phyloP scores from a whole-genome alignment of 768 basidiomycete genomes.

The Sutorius australiensis region DNA sequence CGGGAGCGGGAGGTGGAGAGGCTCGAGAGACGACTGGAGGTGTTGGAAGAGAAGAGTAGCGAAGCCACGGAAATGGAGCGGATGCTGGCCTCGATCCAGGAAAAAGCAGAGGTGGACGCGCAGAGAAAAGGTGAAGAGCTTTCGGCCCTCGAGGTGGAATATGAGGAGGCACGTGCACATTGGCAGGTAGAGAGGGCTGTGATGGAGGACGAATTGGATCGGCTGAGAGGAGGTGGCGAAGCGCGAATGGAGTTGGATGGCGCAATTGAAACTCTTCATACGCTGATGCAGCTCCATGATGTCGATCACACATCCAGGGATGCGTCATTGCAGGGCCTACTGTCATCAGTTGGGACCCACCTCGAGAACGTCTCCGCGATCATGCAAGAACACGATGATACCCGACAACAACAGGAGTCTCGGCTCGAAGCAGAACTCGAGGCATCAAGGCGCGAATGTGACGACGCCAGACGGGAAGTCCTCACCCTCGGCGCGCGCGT shows the following conservation, averaged over 20 bases:
- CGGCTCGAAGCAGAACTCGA: slow-evolving; percentile 58
- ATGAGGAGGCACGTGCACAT: slow-evolving; percentile 43
- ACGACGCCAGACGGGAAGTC: slow-evolving; percentile 43
- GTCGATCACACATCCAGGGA: slow-evolving; percentile 52
- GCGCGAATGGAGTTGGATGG: slow-evolving; percentile 50
- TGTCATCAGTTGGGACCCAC: slow-evolving; percentile 49
- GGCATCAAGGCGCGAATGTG: slow-evolving; percentile 47
- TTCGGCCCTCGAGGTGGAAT: slow-evolving; percentile 35
- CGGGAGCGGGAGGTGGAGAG: slow-evolving; percentile 35
- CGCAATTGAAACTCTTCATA: slow-evolving; percentile 44
- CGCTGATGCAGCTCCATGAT: slow-evolving; percentile 52
- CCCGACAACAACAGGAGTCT: slow-evolving; percentile 46
- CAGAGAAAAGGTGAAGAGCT: slow-evolving; percentile 41
- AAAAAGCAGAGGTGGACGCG: slow-evolving; percentile 35
- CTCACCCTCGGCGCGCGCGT: slow-evolving; percentile 37
- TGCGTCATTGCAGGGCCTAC: slow-evolving; percentile 44
- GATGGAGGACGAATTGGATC: slow-evolving; percentile 52
- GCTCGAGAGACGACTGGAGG: slow-evolving; percentile 41
- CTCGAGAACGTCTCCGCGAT: slow-evolving; percentile 46
- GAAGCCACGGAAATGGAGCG: slow-evolving; percentile 41
- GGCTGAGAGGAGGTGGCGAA: slow-evolving; percentile 36
- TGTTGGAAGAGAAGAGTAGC: slow-evolving; percentile 40
- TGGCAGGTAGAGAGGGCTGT: slow-evolving; percentile 50
- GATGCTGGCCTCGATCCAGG: slow-evolving; percentile 34
- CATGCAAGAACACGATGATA: slow-evolving; percentile 39